phyloP scores from a whole-genome alignment of 305 asterid species.

The Fraxinus sp. region DNA sequence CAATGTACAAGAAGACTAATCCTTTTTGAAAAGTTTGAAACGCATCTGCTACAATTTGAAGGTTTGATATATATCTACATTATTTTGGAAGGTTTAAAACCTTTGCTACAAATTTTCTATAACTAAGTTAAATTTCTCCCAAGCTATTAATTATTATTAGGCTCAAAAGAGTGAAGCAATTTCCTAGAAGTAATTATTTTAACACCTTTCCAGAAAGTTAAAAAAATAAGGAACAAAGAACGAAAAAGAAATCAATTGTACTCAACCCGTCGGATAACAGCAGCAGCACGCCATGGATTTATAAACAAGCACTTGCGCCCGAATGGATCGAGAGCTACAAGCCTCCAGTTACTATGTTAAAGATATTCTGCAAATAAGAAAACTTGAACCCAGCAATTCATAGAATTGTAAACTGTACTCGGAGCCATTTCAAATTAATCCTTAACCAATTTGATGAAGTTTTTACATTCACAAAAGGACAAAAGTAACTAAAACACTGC shows the following conservation, averaged over 20 bases:
- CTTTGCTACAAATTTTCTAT: too few species aligned
- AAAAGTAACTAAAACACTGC: background rate
- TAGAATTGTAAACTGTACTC: background rate
- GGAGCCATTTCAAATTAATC: background rate
- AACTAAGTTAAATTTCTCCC: too few species aligned
- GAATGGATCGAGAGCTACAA: background rate
- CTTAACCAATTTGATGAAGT: constrained; percentile 16
- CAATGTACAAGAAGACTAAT: too few species aligned
- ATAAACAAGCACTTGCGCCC: background rate
- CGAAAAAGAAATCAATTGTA: background rate
- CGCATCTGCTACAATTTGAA: too few species aligned
- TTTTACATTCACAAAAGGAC: constrained; percentile 4
- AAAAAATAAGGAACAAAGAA: background rate
- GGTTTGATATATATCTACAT: too few species aligned
- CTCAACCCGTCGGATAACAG: background rate
- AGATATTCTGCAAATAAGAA: background rate
- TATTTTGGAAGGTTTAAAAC: too few species aligned
- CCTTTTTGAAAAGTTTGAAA: too few species aligned
- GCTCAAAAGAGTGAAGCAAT: too few species aligned
- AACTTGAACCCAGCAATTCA: background rate
- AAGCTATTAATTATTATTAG: too few species aligned
- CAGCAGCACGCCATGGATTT: background rate
- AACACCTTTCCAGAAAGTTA: background rate
- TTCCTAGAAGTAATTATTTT: too few species aligned
- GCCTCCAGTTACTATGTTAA: background rate